Percentiles rank a stretch among this genome's conserved stretches.
These are phyloP conservation scores for Dryas octopetala DNA, from an alignment of 306 rosid genomes.

Conservation along the genomic window DNA sequence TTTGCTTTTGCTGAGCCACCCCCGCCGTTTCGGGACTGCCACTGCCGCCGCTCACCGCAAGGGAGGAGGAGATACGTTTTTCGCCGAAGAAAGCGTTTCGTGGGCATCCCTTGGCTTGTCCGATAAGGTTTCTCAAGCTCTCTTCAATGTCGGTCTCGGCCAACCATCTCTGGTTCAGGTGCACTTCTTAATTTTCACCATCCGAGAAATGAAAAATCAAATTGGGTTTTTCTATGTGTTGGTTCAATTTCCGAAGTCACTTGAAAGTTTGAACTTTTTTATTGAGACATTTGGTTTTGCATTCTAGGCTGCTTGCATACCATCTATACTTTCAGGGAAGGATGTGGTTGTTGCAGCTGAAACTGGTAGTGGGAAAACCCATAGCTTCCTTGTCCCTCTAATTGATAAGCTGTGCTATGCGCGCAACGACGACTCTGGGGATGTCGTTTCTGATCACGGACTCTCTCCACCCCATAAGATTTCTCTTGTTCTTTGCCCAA, in stretches of 20 bases:
- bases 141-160: constrained; percentile 59
- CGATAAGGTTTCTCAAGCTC: constrained; percentile 69
- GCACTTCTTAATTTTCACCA: constrained; percentile 2
- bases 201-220: neutral
- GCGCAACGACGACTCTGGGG: constrained; percentile 34
- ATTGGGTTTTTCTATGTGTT: constrained; percentile 1
- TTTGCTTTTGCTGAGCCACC: constrained; percentile 32
- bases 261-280: neutral
- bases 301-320: constrained; percentile 82
- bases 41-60: constrained; percentile 30
- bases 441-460: constrained; percentile 38
- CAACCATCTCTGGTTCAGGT: constrained; percentile 90
- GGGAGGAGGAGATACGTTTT: constrained; percentile 63
- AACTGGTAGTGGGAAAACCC: constrained; percentile 96
- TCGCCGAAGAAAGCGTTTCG: constrained; percentile 65
- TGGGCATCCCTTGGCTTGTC: constrained; percentile 84
- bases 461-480: constrained; percentile 30
- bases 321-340: constrained; percentile 71
- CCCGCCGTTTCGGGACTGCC: constrained; percentile 35
- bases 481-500: constrained; percentile 84
- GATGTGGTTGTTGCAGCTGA: constrained; percentile 93
- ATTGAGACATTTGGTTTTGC: constrained; percentile 22
- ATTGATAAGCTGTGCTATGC: constrained; percentile 53
- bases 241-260: neutral
- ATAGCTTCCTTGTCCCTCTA: constrained; percentile 75